phyloP scores from a whole-genome alignment of 345 rosid genomes.

The Citrus trifoliata region DNA sequence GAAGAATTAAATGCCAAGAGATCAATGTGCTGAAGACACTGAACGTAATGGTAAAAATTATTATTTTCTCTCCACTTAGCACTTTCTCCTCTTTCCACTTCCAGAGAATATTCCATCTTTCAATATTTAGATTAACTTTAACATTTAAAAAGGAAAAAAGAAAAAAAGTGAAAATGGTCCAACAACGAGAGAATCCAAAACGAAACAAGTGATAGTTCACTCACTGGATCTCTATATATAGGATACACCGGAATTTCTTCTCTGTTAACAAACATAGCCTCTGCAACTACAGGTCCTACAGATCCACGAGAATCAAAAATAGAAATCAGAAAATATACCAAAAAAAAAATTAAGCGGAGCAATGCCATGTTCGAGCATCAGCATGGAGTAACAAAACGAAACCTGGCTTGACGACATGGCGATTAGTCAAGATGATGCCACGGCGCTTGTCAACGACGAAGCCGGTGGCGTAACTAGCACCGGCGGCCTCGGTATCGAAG shows the following conservation, averaged over 20 bases:
- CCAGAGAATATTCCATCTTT: neutral
- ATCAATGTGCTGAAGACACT: neutral
- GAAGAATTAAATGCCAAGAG: neutral
- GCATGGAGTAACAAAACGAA: neutral
- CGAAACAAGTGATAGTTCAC: constrained; percentile 18
- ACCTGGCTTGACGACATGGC: constrained; percentile 69
- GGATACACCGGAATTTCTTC: constrained; percentile 87
- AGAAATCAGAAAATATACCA: neutral
- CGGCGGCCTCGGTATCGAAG: constrained; percentile 82
- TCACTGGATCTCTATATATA: constrained; percentile 87
- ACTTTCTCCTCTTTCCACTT: neutral
- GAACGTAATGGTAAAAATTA: too few relatives aligned
- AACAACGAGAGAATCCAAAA: neutral
- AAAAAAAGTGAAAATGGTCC: neutral
- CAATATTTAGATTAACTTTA: neutral
- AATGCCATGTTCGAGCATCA: neutral
- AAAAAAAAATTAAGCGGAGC: neutral
- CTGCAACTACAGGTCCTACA: constrained; percentile 92
- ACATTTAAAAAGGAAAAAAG: too few relatives aligned
- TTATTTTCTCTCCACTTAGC: neutral
- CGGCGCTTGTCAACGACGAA: constrained; percentile 86
- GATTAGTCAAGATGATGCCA: constrained; percentile 93
- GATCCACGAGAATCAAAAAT: constrained; percentile 9
- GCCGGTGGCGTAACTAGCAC: constrained; percentile 83
- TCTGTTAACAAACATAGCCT: constrained; percentile 89